Conservation (phyloP, 441 rosid genomes). For the Daphne laureola region DNA sequence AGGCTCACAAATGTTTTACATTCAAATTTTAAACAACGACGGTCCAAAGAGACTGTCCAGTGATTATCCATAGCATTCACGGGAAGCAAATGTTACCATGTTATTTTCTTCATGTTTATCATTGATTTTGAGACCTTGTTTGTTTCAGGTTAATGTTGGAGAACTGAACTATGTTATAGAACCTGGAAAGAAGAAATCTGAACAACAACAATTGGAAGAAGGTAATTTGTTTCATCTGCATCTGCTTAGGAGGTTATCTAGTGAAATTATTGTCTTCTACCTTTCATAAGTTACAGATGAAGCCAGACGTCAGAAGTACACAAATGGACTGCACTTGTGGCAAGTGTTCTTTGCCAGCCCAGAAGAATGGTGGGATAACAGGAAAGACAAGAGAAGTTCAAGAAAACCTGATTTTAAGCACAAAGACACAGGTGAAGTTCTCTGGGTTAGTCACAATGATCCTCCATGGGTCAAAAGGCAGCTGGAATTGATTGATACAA, state of each 20-base stretch:
- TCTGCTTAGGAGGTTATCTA: no score
- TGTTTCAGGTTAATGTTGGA: no score
- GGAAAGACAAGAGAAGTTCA: conserved; percentile 39
- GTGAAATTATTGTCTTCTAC: no score
- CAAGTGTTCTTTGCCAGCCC: conserved; percentile 63
- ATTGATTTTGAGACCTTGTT: no score
- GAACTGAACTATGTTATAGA: not conserved
- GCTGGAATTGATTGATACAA: conserved; percentile 49
- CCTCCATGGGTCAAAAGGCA: conserved; percentile 67
- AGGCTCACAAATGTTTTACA: no score
- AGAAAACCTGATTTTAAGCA: conserved; percentile 65
- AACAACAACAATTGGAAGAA: conserved; percentile 23
- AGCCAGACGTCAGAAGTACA: conserved; percentile 16
- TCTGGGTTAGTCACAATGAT: conserved; percentile 51
- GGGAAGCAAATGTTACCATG: no score
- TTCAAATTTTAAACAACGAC: no score
- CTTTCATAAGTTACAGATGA: conserved; percentile 14
- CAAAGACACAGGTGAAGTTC: conserved; percentile 60
- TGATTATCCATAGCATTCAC: no score
- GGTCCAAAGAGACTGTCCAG: no score
- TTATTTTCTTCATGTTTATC: no score
- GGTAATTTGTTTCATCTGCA: conserved; percentile 4
- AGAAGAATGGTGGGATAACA: conserved; percentile 82
- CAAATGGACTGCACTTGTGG: conserved; percentile 48
- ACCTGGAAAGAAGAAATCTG: conserved; percentile 10